Conservation (phyloP, 2,329 filamentous ascomycete species). For the Parastagonospora avenae region DNA sequence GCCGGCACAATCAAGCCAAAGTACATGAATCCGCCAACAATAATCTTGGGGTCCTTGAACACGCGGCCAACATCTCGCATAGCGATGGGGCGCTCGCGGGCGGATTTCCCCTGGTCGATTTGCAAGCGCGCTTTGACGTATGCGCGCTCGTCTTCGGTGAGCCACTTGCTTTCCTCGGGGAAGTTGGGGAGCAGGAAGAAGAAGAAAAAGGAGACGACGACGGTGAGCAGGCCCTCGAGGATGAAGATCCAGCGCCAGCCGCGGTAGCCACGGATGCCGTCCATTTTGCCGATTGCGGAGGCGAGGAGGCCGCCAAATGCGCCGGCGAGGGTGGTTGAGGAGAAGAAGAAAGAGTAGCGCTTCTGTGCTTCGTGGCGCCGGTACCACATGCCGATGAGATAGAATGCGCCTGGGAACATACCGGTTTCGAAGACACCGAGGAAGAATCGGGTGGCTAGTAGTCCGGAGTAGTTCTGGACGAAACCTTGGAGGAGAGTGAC, state of each 20-base stretch:
- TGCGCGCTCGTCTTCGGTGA: conserved; percentile 51
- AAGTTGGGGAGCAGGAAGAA: conserved; percentile 57
- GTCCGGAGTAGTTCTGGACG: conserved; percentile 75
- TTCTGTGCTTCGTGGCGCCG: conserved; percentile 85
- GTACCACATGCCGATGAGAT: conserved; percentile 89
- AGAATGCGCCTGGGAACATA: conserved; percentile 64
- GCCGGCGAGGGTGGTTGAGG: conserved; percentile 76
- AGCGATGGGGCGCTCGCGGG: conserved; percentile 51
- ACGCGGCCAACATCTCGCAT: conserved; percentile 50
- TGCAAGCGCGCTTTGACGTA: conserved; percentile 55
- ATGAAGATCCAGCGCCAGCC: conserved; percentile 89
- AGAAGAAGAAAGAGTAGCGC: conserved; percentile 93
- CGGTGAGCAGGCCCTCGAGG: conserved; percentile 60
- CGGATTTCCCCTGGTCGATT: conserved; percentile 55
- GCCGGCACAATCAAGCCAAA: conserved; percentile 51
- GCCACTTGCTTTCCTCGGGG: conserved; percentile 57
- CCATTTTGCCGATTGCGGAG: conserved; percentile 87
- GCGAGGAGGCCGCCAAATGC: conserved; percentile 88
- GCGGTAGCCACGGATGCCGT: conserved; percentile 67
- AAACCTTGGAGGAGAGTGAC: conserved; percentile 70
- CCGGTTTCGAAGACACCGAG: conserved; percentile 66
- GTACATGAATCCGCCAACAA: conserved; percentile 59
- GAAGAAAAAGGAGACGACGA: conserved; percentile 51
- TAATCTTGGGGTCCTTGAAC: conserved; percentile 56
- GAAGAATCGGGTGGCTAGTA: conserved; percentile 81